Base-by-base conservation (phyloP, 2,329 filamentous ascomycete genomes). In the Ceratocystis variospora region DNA sequence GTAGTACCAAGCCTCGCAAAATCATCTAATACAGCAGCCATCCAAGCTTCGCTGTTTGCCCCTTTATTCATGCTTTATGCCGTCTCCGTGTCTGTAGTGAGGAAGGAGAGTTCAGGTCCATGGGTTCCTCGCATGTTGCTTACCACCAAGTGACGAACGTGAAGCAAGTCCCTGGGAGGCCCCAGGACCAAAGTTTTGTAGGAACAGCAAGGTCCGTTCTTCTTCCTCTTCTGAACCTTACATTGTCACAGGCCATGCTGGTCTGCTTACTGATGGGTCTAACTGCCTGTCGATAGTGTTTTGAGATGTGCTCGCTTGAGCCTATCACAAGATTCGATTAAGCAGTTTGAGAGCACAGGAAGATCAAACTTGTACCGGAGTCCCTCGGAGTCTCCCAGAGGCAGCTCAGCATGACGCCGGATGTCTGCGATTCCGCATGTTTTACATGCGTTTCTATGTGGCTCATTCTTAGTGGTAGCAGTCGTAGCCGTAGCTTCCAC, bases 381-480 rank as follows among this genome's bases (percentile, higher is more conserved):
- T 19, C 37, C 12, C 3, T 41, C 37, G 37, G 37, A 15, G 12
- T 41, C 10, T 41, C 37, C 37, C 28, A 59, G 55, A 37, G 55
- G 28, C 55, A 2, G 28, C 55, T 37, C 15, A 28, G 28, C 44
- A 25, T 50, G 7, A 50, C 25, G 19, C 44, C 61, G 61, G 61
- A 63, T 44, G 19, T 46, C 5, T n/a, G 46, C 44, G 28, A 8
- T 63, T 63, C 61, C 61, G 45, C 10, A 1, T 63, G 61, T 63
- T 63, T 63, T 63, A 63, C n/a, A 50, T 50, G 61, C 19, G 61
- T 63, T 63, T 63, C 61, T 19, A 31, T 19, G 41, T n/a, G 22
- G 10, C 44, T 44, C 46, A 28, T 15, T 53, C 19, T 53, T 12
- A 25, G 19, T 8, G 10, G 22, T 25, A 28, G 48, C 19, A 10